Percentiles rank a stretch among this genome's conserved stretches.
Evolutionary conservation across 805 yeast species (phyloP).

Genomic region (Saccharomyces jurei): DNA sequence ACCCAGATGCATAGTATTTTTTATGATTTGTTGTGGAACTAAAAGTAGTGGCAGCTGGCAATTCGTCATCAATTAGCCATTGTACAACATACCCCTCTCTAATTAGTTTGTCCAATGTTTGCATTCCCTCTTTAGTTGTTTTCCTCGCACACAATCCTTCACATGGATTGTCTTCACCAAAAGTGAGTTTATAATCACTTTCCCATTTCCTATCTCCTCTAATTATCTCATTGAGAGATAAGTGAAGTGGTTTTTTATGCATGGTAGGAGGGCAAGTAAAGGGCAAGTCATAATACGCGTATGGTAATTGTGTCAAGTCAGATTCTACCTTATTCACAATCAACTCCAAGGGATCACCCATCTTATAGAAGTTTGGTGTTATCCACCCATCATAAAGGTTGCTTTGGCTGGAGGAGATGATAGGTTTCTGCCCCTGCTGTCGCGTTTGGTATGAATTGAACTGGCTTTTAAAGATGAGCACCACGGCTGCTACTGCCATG

Average conservation of each 20-base stretch:
- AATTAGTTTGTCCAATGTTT: constrained; percentile 53
- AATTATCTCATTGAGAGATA: constrained; percentile 69
- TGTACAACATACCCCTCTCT: constrained; percentile 68
- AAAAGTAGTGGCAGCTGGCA: constrained; percentile 85
- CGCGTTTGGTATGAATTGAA: not conserved
- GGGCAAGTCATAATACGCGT: constrained; percentile 66
- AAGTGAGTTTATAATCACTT: constrained; percentile 57
- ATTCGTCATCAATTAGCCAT: constrained; percentile 67
- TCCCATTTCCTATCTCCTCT: constrained; percentile 76
- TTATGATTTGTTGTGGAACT: constrained; percentile 48
- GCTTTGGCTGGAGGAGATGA: not conserved
- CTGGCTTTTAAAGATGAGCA: not conserved
- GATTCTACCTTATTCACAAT: constrained; percentile 74
- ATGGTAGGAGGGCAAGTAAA: constrained; percentile 67
- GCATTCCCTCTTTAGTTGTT: constrained; percentile 44
- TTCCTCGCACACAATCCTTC: constrained; percentile 57
- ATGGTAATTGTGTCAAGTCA: constrained; percentile 64
- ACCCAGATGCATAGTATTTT: constrained; percentile 78
- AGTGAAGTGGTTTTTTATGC: constrained; percentile 49
- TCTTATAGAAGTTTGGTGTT: constrained; percentile 30
- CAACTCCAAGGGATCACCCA: constrained; percentile 59
- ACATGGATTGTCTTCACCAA: constrained; percentile 62
- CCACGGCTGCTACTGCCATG: not conserved
- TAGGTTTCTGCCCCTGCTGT: not conserved
- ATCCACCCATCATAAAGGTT: constrained; percentile 16